Evolutionary conservation across 1,284 basidiomycete species (phyloP), one percentile per base, ranked within the genome.

Genomic region (Schizophyllum commune): DNA sequence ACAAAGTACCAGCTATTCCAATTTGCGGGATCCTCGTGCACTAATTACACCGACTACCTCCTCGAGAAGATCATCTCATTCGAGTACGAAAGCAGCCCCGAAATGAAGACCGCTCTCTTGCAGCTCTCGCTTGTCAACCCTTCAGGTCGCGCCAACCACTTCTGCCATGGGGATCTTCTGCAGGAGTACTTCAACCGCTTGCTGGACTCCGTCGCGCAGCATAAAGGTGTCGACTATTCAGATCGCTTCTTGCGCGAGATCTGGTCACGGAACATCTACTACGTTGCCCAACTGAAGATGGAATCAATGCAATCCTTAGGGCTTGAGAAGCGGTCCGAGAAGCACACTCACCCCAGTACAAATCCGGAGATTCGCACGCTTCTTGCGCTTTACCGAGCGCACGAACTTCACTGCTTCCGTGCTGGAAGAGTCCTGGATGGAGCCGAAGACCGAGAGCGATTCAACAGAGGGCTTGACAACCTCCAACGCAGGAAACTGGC

Each of bases 171-270:
- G 2, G 53, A 55, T 11, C 27, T 55, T 4, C 27, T 55, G 9
- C 53, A 55, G 27, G 53, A 55, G 27, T 27, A 55, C 27, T 27
- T 55, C 53, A 55, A 55, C 27, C 20, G 27, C 15, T 5, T 27
- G 4, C 53, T 55, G 5, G 53, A 55, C 13, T 4, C 39, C n/a
- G 58, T 66, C 2, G 61, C 65, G 1, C 47, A 65, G 39, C 65
- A 64, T 22, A 71, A 70, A 34, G 67, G 62, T 32, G 60, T 62
- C 1, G 63, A 68, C n/a, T 68, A 63, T n/a, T 64, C 62, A 11
- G 60, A 62, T 6, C 52, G 17, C 17, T 66, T 65, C 58, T 62
- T 66, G n/a, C 63, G 61, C 4, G 54, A 65, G 11, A 22, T 64
- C 17, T 55, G 63, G 5, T 63, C 65, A 1, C 60, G 59, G 2